Percentiles rank a stretch among this genome's conserved stretches.
These are phyloP conservation scores for Biscogniauxia marginata DNA, from an alignment of 2,329 filamentous ascomycete species.

Conservation along the genomic window DNA sequence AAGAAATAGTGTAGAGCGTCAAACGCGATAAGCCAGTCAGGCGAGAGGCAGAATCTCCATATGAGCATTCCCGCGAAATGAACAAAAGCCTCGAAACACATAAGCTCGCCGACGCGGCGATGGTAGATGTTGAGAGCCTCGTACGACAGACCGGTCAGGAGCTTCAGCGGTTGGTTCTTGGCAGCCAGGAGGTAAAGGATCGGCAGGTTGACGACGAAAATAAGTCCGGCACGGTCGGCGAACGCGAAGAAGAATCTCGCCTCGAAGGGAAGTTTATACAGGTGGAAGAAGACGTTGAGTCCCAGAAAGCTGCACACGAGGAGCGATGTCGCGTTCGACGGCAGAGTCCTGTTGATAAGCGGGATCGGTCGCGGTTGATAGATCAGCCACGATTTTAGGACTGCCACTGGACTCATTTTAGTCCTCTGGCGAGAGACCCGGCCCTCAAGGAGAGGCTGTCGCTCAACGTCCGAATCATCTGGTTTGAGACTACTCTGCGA, in stretches of 20 bases:
- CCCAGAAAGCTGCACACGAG: constrained; percentile 49
- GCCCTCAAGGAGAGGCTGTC: constrained; percentile 33
- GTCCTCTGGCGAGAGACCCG: background rate
- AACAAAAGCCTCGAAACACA: constrained; percentile 58
- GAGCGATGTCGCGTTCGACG: constrained; percentile 55
- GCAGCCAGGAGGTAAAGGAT: constrained; percentile 62
- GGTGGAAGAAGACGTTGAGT: constrained; percentile 57
- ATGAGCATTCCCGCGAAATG: constrained; percentile 55
- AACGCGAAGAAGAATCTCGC: constrained; percentile 55
- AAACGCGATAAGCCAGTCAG: constrained; percentile 41
- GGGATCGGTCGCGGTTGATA: constrained; percentile 59
- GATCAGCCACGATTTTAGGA: constrained; percentile 38
- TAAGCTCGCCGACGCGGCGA: constrained; percentile 59
- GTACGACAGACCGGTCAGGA: constrained; percentile 63
- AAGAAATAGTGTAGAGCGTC: constrained; percentile 50
- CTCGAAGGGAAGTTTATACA: constrained; percentile 50
- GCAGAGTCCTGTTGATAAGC: constrained; percentile 54
- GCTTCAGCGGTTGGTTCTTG: constrained; percentile 63
- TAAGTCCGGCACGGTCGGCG: constrained; percentile 54
- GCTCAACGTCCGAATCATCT: constrained; percentile 33
- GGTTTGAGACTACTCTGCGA: constrained; percentile 25
- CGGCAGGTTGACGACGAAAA: constrained; percentile 50
- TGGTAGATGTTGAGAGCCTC: constrained; percentile 66
- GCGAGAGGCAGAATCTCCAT: constrained; percentile 53
- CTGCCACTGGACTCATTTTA: constrained; percentile 1